Base-by-base conservation (phyloP, 2,329 filamentous ascomycete species). In the Exophiala viscosa region DNA sequence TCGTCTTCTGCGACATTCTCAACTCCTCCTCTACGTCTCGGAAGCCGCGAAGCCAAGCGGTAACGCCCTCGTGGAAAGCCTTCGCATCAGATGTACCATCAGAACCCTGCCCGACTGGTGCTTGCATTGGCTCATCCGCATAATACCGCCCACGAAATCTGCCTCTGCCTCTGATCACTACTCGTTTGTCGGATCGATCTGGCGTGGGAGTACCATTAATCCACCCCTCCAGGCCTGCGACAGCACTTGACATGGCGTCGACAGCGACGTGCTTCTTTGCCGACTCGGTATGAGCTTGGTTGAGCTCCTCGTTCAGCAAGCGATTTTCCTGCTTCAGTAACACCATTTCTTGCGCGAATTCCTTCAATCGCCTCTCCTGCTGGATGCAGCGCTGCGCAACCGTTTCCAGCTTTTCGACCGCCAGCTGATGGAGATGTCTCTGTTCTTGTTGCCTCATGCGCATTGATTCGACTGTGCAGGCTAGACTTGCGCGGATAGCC, bases 31-130 rank as follows among this genome's bases (percentile, higher is more conserved):
- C 69, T 11, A 70, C 64, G 57, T 74, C 71, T 38, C 65, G 67
- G 67, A 72, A 73, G 8, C 70, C 72, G 17, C 70, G 65, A 64
- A 73, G 68, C 72, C 72, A 74, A 14, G 69, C 69, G 17, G 59
- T 65, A 11, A 74, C 64, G 3, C 72, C 72, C 14, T 74, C 70
- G 31, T 60, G 57, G n/a, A 64, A 35, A 18, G 56, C 52, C 34
- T 50, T 52, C n/a, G 39, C 52, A 35, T 63, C 60, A 13, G 52
- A 23, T 15, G 40, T 33, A 14, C 42, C 51, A 36, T 50, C 50
- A 11, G 40, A 11, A 20, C 35, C 41, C 50, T 23, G 10, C n/a
- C 44, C 33, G 1, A 31, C 11, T 3, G 44, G 39, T 4, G 15
- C 14, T 17, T 54, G 45, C 11, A 45, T 36, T 10, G 47, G 52